Base-by-base conservation (phyloP, 169 alveolate genomes). In the Plasmodium cynomolgi region DNA sequence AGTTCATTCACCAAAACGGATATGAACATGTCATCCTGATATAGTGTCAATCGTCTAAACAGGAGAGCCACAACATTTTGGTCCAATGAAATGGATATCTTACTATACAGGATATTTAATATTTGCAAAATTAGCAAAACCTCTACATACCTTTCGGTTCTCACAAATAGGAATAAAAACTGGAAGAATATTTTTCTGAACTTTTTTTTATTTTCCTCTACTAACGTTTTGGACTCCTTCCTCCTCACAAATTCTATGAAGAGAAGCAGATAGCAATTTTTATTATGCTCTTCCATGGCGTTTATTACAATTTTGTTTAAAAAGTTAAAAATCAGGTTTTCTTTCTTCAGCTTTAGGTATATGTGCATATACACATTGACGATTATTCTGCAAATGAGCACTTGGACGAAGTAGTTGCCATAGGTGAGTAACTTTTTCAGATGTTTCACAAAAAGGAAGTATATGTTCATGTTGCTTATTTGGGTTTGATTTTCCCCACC, bases 321-420 rank as follows among this genome's bases (percentile, higher is more conserved):
- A 91, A 91, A 91, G 83, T 81, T 29, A 73, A 91, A 83, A 73
- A 91, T 47, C 72, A 91, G 58, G 11, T 91, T 91, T 54, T 81
- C 72, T 29, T 77, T 91, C 73, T 91, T 91, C 80, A 91, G 75
- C 75, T 91, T 91, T 82, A 91, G n/a, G 58, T 91, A 91, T 31
- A 91, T 91, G 39, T 91, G 95, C n/a, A 91, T 50, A 50, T 91
- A 91, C 3, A 91, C 84, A 73, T 91, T 91, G 58, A 82, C 85
- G 17, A 91, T 33, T 41, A 91, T 91, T 82, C 95, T 81, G 39
- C 92, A 91, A 33, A 91, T 75, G 26, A 91, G 71, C 37, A 72
- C 84, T 41, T 91, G 95, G 44, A 91, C 84, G 77, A 91, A 91
- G 58, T 91, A 91, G 47, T 91, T 91, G 17, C 92, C 95, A 31